Evolutionary conservation across 495 filamentous ascomycete genomes (phyloP).

Genomic region (Xylaria cubensis): DNA sequence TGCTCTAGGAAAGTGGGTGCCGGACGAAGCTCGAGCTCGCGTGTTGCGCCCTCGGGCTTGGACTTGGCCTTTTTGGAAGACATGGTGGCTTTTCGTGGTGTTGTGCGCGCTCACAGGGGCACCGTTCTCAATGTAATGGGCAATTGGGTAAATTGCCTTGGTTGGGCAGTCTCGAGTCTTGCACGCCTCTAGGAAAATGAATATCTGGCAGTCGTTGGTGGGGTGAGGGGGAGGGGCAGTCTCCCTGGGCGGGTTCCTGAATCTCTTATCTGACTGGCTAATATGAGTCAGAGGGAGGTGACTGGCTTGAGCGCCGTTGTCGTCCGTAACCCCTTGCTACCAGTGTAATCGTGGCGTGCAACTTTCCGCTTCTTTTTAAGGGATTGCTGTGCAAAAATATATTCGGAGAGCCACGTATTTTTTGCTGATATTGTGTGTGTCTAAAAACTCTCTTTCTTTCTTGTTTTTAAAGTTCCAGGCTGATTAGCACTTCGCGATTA

Average conservation of each 20-base stretch:
- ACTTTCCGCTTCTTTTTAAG: no score
- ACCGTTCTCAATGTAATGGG: not conserved
- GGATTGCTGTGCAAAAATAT: no score
- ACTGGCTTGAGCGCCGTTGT: conserved; percentile 16
- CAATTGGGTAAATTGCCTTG: not conserved
- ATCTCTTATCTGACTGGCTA: conserved; percentile 4
- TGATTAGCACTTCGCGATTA: no score
- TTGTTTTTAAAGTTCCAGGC: no score
- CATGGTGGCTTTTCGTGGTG: conserved; percentile 6
- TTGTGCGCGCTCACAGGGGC: not conserved
- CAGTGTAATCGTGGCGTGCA: not conserved
- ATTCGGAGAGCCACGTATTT: no score
- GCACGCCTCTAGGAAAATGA: conserved; percentile 5
- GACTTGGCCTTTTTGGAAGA: conserved; percentile 53
- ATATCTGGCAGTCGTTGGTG: conserved; percentile 12
- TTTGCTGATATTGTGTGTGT: no score
- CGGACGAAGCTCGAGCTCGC: conserved; percentile 65
- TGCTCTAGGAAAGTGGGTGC: conserved; percentile 81
- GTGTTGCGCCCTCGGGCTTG: conserved; percentile 45
- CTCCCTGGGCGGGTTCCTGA: not conserved
- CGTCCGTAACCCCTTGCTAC: not conserved
- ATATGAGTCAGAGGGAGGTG: conserved; percentile 8
- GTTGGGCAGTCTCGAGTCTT: conserved; percentile 1
- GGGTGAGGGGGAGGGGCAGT: conserved; percentile 14
- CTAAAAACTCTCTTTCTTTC: no score